A percentile compares a stretch with the other conserved stretches of the same genome.
Evolutionary conservation across 768 basidiomycete genomes (phyloP).

Genomic region (Suillus fuscotomentosus): DNA sequence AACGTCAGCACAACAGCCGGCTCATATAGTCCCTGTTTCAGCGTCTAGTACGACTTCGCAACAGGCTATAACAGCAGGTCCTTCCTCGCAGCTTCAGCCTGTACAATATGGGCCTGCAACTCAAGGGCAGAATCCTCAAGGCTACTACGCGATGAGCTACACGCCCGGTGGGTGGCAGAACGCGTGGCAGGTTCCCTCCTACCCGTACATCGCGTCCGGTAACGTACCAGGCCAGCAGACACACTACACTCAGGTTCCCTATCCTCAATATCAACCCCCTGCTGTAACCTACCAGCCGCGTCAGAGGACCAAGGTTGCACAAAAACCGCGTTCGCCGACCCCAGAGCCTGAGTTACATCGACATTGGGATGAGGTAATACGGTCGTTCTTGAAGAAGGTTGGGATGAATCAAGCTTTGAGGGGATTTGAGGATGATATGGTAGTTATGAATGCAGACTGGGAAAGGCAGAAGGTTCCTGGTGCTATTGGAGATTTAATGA

Average conservation of each 20-base stretch:
- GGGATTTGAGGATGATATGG: constrained; percentile 69
- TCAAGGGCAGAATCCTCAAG: constrained; percentile 25
- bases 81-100: constrained; percentile 19
- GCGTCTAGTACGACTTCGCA: constrained; percentile 10
- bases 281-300: constrained; percentile 28
- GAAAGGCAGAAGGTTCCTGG: constrained; percentile 55
- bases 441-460: constrained; percentile 67
- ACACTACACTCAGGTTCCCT: constrained; percentile 33
- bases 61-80: constrained; percentile 12
- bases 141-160: constrained; percentile 33
- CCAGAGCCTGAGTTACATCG: constrained; percentile 47
- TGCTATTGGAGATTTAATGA: constrained; percentile 52
- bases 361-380: constrained; percentile 62
- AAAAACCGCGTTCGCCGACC: constrained; percentile 30
- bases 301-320: constrained; percentile 26
- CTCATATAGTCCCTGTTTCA: constrained; percentile 9
- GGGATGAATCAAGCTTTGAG: constrained; percentile 57
- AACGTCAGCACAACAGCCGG: constrained; percentile 6
- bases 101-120: constrained; percentile 13
- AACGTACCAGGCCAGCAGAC: constrained; percentile 32
- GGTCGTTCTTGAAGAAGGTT: constrained; percentile 50
- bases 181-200: constrained; percentile 33
- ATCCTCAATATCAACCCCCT: constrained; percentile 28
- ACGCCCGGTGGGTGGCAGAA: constrained; percentile 32
- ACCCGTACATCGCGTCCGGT: constrained; percentile 28